Evolutionary conservation across 805 yeast species (phyloP).

Genomic region (Pichia manshurica): DNA sequence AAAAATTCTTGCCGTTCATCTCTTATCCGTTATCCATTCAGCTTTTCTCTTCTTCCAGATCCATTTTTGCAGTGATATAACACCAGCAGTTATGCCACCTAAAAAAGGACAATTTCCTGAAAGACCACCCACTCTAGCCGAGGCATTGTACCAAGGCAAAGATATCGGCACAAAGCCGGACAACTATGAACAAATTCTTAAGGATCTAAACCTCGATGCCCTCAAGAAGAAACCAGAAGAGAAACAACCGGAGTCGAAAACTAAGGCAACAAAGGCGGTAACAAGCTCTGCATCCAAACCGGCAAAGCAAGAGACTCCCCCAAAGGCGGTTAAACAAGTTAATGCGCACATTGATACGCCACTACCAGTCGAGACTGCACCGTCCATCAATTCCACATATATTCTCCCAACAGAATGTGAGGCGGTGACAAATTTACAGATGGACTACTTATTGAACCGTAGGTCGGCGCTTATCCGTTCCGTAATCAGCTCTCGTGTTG

Average conservation of each 20-base stretch:
- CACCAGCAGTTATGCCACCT: constrained; percentile 1
- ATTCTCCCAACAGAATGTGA: constrained; percentile 54
- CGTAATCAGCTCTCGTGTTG: constrained; percentile 42
- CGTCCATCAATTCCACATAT: constrained; percentile 44
- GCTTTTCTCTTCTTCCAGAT: too few species aligned
- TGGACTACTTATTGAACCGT: constrained; percentile 49
- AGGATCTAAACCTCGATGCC: constrained; percentile 9
- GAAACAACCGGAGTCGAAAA: background rate
- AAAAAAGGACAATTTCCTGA: constrained; percentile 17
- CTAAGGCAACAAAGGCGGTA: background rate
- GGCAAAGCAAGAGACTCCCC: background rate
- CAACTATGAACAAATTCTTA: constrained; percentile 10
- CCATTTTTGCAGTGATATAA: too few species aligned
- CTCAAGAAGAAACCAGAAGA: constrained; percentile 1
- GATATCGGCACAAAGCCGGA: constrained; percentile 13
- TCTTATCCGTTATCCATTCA: too few species aligned
- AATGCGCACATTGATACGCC: constrained; percentile 31
- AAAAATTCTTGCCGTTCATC: too few species aligned
- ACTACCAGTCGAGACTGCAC: constrained; percentile 43
- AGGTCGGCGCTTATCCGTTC: constrained; percentile 43
- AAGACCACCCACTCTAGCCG: constrained; percentile 18
- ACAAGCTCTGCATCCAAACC: background rate
- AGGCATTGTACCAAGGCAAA: constrained; percentile 11
- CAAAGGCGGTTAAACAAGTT: constrained; percentile 9
- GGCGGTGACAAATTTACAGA: constrained; percentile 56